These are phyloP conservation scores for Petunia hybrid DNA, from an alignment of 305 asterid genomes.

Conservation along the genomic window DNA sequence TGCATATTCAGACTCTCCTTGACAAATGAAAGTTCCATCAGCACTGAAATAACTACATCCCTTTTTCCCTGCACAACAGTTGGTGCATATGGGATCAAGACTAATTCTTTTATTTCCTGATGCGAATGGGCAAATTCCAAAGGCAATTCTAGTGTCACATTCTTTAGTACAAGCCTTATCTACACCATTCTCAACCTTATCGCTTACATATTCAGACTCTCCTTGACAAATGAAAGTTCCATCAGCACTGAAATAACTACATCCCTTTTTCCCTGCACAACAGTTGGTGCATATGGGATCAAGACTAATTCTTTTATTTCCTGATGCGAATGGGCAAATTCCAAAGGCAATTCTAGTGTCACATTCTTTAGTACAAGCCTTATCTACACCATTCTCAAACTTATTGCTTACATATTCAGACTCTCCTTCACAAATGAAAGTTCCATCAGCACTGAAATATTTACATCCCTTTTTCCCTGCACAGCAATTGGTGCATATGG, in stretches of 20 bases:
- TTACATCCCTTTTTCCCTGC: too few species aligned
- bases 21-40: neutral
- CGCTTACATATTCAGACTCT: neutral
- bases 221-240: neutral
- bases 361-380: conserved; percentile 14
- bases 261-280: neutral
- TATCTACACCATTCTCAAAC: neutral
- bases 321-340: neutral
- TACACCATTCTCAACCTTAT: too few species aligned
- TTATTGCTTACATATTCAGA: neutral
- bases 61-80: neutral
- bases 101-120: neutral
- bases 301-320: neutral
- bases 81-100: neutral
- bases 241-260: neutral
- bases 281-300: neutral
- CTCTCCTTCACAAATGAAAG: neutral
- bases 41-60: neutral
- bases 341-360: neutral
- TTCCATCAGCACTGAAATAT: too few species aligned
- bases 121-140: too few species aligned
- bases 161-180: neutral
- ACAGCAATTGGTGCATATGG: too few species aligned
- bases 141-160: neutral
- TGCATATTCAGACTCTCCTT: neutral